These are phyloP conservation scores for Echinosophora koreensis DNA, from an alignment of 306 rosid species.

Conservation along the genomic window DNA sequence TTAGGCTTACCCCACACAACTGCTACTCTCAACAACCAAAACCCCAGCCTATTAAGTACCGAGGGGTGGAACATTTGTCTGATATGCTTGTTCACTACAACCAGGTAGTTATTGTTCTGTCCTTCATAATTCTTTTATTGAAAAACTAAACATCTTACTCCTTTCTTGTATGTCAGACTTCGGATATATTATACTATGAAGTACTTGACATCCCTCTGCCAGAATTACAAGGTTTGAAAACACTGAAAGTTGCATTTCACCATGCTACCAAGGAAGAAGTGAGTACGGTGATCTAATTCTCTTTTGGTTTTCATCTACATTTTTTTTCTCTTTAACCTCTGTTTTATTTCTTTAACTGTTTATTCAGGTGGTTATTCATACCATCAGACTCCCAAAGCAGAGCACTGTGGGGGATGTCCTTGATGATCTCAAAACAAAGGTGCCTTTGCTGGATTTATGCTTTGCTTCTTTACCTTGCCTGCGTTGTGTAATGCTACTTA, in stretches of 20 bases:
- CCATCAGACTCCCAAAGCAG: conserved; percentile 87
- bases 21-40: conserved; percentile 96
- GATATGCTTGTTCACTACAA: conserved; percentile 94
- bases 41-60: conserved; percentile 88
- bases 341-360: neutral
- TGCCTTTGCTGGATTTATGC: conserved; percentile 36
- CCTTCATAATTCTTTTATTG: conserved; percentile 37
- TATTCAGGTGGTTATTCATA: conserved; percentile 80
- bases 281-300: conserved; percentile 52
- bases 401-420: conserved; percentile 92
- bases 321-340: neutral
- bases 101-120: conserved; percentile 64
- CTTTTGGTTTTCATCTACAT: conserved; percentile 22
- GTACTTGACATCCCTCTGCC: conserved; percentile 95
- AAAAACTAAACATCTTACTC: conserved; percentile 18
- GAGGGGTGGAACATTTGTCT: conserved; percentile 84
- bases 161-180: conserved; percentile 64
- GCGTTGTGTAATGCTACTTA: conserved; percentile 21
- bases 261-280: conserved; percentile 90
- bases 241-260: conserved; percentile 89
- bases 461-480: neutral
- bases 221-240: conserved; percentile 90
- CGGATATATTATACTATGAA: conserved; percentile 87
- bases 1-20: conserved; percentile 89
- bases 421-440: conserved; percentile 87